phyloP scores from a whole-genome alignment of 345 rosid genomes.

The Rubroshorea leprosula region DNA sequence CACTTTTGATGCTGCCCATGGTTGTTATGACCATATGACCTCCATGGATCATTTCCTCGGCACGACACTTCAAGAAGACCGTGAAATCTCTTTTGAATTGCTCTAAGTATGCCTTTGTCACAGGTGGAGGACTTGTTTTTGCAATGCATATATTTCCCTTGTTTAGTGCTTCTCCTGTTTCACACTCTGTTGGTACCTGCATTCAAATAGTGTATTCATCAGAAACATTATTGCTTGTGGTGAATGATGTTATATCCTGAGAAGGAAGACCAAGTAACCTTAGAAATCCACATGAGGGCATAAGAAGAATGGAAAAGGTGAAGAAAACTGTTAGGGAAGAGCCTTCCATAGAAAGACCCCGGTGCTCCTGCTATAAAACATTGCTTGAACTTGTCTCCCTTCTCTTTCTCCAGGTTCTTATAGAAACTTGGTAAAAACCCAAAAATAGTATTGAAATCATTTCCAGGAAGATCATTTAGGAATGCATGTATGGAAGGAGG shows the following conservation, averaged over 20 bases:
- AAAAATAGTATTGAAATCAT: slow-evolving; percentile 60
- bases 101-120: slow-evolving; percentile 19
- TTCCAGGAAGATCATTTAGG: slow-evolving; percentile 32
- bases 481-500: slow-evolving; percentile 15
- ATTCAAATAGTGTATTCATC: too few relatives aligned
- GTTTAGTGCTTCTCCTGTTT: slow-evolving; percentile 12
- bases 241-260: too few relatives aligned
- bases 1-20: slow-evolving; percentile 14
- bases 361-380: slow-evolving; percentile 50
- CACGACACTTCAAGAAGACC: slow-evolving; percentile 14
- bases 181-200: slow-evolving; percentile 12
- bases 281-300: slow-evolving; percentile 71
- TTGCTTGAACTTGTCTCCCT: neutral
- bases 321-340: slow-evolving; percentile 54
- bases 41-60: slow-evolving; percentile 24
- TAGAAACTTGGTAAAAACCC: slow-evolving; percentile 41
- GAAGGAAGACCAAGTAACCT: too few relatives aligned
- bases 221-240: too few relatives aligned
- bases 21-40: slow-evolving; percentile 22
- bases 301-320: slow-evolving; percentile 70
- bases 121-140: slow-evolving; percentile 20
- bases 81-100: slow-evolving; percentile 25
- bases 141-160: slow-evolving; percentile 24
- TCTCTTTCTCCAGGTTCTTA: slow-evolving; percentile 27
- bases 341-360: slow-evolving; percentile 69